Evolutionary conservation across 352 stramenopile genomes (phyloP).

Genomic region (Thalassiosira exigua): DNA sequence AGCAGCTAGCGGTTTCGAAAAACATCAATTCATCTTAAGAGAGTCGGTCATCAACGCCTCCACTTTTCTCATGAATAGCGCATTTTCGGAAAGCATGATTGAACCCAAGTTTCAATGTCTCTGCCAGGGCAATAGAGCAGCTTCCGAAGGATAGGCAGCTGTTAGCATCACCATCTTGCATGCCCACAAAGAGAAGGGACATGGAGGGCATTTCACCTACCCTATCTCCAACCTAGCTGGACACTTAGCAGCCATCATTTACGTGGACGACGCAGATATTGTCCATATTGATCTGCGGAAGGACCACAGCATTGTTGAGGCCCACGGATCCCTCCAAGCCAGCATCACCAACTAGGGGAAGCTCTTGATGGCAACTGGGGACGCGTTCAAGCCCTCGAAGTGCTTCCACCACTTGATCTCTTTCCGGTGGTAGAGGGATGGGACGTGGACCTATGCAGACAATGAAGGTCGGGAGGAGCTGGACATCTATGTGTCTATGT

Average conservation of each 20-base stretch:
- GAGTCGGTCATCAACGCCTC: no score
- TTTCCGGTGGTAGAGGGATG: neutral
- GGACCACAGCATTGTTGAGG: neutral
- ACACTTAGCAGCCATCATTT: slow-evolving; percentile 10
- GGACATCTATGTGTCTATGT: neutral
- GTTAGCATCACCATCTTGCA: slow-evolving; percentile 47
- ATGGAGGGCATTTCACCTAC: slow-evolving; percentile 1
- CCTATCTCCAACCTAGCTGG: neutral
- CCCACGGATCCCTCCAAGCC: neutral
- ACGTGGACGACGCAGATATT: slow-evolving; percentile 21
- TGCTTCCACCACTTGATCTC: slow-evolving; percentile 25
- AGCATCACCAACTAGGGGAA: slow-evolving; percentile 6
- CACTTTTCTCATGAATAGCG: no score
- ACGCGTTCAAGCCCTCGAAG: slow-evolving; percentile 8
- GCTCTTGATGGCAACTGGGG: slow-evolving; percentile 11
- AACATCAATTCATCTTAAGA: no score
- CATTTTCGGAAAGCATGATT: neutral
- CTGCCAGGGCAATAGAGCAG: slow-evolving; percentile 48
- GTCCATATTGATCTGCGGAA: slow-evolving; percentile 11
- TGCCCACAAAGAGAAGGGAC: slow-evolving; percentile 40
- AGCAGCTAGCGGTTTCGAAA: no score
- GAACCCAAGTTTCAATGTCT: neutral
- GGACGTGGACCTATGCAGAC: slow-evolving; percentile 4
- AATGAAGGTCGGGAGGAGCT: neutral
- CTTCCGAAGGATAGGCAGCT: slow-evolving; percentile 36